Conservation (phyloP, 164 flowering plant genomes). For the Stephania cephalantha region DNA sequence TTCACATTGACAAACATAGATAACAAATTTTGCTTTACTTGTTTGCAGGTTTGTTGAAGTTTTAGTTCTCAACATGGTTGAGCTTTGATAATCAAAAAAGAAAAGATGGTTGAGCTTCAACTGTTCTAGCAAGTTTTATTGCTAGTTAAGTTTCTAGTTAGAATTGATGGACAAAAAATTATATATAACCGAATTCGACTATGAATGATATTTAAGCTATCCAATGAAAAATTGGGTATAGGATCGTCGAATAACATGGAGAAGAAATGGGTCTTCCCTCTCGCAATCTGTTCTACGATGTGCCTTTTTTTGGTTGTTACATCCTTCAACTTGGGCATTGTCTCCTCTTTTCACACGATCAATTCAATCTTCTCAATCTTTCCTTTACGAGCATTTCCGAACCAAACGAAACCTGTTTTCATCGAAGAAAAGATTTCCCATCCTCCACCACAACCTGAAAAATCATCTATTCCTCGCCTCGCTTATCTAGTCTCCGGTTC, state of each 20-base stretch:
- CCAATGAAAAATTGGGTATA: conserved; percentile 32
- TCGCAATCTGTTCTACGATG: conserved; percentile 52
- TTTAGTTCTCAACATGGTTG: background rate
- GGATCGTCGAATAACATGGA: conserved; percentile 47
- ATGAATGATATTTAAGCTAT: background rate
- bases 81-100: too few relatives aligned
- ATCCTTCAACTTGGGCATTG: conserved; percentile 59
- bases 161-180: background rate
- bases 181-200: background rate
- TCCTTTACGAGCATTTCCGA: conserved; percentile 28
- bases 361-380: conserved; percentile 55
- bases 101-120: too few relatives aligned
- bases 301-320: conserved; percentile 64
- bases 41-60: background rate
- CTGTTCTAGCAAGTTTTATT: too few relatives aligned
- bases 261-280: conserved; percentile 83
- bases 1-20: background rate
- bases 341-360: conserved; percentile 54
- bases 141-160: too few relatives aligned
- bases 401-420: conserved; percentile 36
- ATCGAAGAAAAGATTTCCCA: conserved; percentile 36
- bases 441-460: conserved; percentile 33
- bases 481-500: conserved; percentile 93
- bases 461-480: conserved; percentile 46
- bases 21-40: background rate